phyloP scores from a whole-genome alignment of 1,284 basidiomycete genomes.

The Microbotryum saponariae region DNA sequence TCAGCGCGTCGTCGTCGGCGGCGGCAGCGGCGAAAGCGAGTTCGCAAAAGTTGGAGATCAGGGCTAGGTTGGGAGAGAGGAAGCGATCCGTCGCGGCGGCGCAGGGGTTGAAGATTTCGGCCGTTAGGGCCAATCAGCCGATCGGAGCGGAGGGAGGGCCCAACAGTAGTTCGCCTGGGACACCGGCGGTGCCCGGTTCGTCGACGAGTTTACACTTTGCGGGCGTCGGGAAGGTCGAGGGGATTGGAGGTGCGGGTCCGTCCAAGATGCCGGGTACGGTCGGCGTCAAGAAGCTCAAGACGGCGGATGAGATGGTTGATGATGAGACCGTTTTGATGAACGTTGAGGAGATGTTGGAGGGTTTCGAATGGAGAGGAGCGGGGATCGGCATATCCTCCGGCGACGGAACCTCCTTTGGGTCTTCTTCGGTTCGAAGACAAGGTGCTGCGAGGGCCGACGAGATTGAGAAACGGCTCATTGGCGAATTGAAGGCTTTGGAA shows the following conservation, averaged over 20 bases:
- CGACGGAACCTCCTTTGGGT: conserved; percentile 45
- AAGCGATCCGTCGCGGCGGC: too few species aligned
- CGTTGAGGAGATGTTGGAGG: conserved; percentile 97
- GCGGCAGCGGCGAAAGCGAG: neutral
- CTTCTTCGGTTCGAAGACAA: conserved; percentile 31
- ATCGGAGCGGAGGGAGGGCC: too few species aligned
- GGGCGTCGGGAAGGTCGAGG: too few species aligned
- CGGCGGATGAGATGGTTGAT: conserved; percentile 42
- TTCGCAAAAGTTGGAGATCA: neutral
- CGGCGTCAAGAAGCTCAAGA: neutral
- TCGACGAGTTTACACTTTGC: too few species aligned
- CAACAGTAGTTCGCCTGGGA: too few species aligned
- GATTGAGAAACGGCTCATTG: conserved; percentile 73
- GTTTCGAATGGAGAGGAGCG: conserved; percentile 81
- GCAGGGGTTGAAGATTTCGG: too few species aligned
- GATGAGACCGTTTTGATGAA: conserved; percentile 68
- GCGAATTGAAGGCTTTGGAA: conserved; percentile 81
- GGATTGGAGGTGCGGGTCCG: too few species aligned
- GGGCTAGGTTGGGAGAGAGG: neutral
- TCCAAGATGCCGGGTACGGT: too few species aligned
- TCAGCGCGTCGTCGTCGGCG: neutral
- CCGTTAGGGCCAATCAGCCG: too few species aligned
- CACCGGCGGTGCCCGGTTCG: too few species aligned
- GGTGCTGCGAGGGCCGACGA: conserved; percentile 69
- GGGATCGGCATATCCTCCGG: conserved; percentile 28